Conservation (phyloP, 495 filamentous ascomycete species). For the Thermothielavioides terrestris region DNA sequence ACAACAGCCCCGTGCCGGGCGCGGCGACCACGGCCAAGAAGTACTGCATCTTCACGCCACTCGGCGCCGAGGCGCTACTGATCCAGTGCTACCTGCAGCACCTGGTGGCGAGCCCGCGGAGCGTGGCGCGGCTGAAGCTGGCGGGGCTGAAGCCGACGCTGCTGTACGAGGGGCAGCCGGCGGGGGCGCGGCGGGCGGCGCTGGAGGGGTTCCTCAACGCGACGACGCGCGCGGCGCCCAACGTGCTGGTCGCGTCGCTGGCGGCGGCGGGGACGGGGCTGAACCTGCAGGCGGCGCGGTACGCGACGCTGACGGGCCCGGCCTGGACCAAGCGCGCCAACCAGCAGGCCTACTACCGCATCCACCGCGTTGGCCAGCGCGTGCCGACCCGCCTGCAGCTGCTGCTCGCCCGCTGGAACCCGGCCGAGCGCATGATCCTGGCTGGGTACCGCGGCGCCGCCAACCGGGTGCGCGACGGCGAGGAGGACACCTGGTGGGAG, state of each 20-base stretch:
- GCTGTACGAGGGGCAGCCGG: background rate
- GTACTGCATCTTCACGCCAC: constrained; percentile 17
- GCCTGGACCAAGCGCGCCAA: constrained; percentile 20
- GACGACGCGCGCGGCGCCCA: constrained; percentile 17
- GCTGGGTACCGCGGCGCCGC: too few relatives aligned
- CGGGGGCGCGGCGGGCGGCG: background rate
- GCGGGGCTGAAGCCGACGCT: constrained; percentile 10
- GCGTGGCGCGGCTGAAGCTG: background rate
- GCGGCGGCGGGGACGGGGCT: constrained; percentile 21
- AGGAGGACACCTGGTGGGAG: too few relatives aligned
- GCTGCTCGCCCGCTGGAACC: constrained; percentile 16
- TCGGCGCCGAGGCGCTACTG: constrained; percentile 18
- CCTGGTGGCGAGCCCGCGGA: background rate
- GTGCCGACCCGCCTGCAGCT: constrained; percentile 9
- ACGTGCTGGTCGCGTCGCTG: constrained; percentile 18
- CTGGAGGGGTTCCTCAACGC: constrained; percentile 12
- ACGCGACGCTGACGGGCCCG: constrained; percentile 19
- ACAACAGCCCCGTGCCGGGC: constrained; percentile 7
- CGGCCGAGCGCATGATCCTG: constrained; percentile 15
- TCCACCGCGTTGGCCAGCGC: constrained; percentile 20
- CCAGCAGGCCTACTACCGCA: constrained; percentile 23
- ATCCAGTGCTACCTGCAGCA: constrained; percentile 12
- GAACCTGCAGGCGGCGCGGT: constrained; percentile 21
- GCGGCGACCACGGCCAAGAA: constrained; percentile 13
- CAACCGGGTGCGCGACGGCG: too few relatives aligned